Evolutionary conservation across 2,329 filamentous ascomycete genomes (phyloP).

Genomic region (Cytospora piceicola): DNA sequence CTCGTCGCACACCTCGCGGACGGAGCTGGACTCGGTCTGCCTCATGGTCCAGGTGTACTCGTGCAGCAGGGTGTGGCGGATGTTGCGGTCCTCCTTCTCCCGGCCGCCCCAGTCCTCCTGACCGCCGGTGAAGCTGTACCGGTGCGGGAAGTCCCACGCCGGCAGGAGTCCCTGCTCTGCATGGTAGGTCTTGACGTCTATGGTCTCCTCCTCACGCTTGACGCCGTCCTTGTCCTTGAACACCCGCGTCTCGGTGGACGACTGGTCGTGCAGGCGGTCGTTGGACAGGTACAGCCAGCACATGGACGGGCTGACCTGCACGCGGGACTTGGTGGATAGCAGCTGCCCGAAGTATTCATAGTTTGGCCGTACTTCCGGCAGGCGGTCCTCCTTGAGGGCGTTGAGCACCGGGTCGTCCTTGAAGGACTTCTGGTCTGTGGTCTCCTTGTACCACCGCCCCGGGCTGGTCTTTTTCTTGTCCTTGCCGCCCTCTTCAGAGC

Average conservation of each 20-base stretch:
- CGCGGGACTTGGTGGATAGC: slow-evolving; percentile 56
- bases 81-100: slow-evolving; percentile 42
- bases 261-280: slow-evolving; percentile 48
- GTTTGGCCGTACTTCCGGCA: slow-evolving; percentile 63
- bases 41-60: slow-evolving; percentile 61
- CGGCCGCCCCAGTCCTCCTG: slow-evolving; percentile 53
- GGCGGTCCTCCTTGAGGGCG: slow-evolving; percentile 60
- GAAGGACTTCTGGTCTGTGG: slow-evolving; percentile 57
- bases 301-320: slow-evolving; percentile 60
- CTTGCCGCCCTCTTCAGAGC: slow-evolving; percentile 57
- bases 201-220: slow-evolving; percentile 21
- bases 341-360: slow-evolving; percentile 65
- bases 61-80: slow-evolving; percentile 56
- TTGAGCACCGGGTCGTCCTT: slow-evolving; percentile 68
- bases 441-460: slow-evolving; percentile 32
- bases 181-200: slow-evolving; percentile 29
- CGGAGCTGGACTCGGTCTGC: slow-evolving; percentile 60
- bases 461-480: slow-evolving; percentile 39
- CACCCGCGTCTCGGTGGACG: slow-evolving; percentile 22
- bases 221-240: slow-evolving; percentile 22
- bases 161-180: slow-evolving; percentile 39
- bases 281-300: slow-evolving; percentile 64
- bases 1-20: slow-evolving; percentile 55
- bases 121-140: slow-evolving; percentile 57
- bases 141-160: slow-evolving; percentile 57